A percentile compares a stretch with the other conserved stretches of the same genome.
Evolutionary conservation across 192 early-diverging fungal species (phyloP).

Genomic region (Mortierella claussenii): DNA sequence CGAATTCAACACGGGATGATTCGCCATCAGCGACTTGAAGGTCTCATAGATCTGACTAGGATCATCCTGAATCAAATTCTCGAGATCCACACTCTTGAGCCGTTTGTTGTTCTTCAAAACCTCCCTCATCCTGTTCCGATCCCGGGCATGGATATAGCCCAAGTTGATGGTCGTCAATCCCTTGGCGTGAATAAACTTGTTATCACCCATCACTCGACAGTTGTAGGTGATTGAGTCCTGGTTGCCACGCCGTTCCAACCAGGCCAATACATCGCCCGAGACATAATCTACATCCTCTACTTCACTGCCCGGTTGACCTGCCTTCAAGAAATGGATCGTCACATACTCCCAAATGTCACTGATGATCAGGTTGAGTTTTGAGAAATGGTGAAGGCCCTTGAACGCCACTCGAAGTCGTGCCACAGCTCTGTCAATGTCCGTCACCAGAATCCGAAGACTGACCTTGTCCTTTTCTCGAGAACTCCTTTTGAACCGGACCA

Average conservation of each 20-base stretch:
- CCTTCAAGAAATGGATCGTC: conserved; percentile 11
- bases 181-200: conserved; percentile 4
- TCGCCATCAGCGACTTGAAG: conserved; percentile 21
- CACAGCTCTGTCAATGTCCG: conserved; percentile 15
- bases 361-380: conserved; percentile 17
- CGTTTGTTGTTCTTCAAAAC: conserved; percentile 22
- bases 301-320: conserved; percentile 13
- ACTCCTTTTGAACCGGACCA: conserved; percentile 16
- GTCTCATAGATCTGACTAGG: conserved; percentile 41
- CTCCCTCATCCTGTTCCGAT: conserved; percentile 19
- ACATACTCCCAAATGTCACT: conserved; percentile 12
- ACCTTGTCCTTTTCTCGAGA: conserved; percentile 1
- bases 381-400: conserved; percentile 20
- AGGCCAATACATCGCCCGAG: neutral
- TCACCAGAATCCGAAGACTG: conserved; percentile 3
- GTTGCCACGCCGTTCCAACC: conserved; percentile 15
- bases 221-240: conserved; percentile 19
- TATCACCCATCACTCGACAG: neutral
- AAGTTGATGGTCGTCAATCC: neutral
- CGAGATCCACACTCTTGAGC: conserved; percentile 12
- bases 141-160: conserved; percentile 2
- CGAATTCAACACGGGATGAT: conserved; percentile 5
- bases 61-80: conserved; percentile 14
- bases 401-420: conserved; percentile 1
- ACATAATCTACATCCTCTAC: conserved; percentile 21